A percentile compares a stretch with the other conserved stretches of the same genome.
Conservation (phyloP, 768 basidiomycete species). For the Collybia sordida region DNA sequence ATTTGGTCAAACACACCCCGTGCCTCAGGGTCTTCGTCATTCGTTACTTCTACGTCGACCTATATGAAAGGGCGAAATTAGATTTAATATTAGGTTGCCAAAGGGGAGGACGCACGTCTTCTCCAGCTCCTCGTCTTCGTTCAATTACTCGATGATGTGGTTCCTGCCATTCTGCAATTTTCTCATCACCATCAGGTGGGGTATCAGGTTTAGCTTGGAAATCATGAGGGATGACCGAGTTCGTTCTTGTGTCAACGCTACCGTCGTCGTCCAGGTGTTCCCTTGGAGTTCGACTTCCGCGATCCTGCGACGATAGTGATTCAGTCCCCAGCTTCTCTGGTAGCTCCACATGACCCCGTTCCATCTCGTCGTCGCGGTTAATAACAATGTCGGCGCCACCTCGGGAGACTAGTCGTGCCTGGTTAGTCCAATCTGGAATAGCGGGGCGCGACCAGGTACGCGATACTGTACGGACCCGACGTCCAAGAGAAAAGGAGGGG, state of each 20-base stretch:
- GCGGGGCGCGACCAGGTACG: constrained; percentile 88
- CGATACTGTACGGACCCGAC: constrained; percentile 87
- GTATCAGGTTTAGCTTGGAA: constrained; percentile 24
- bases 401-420: constrained; percentile 67
- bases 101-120: constrained; percentile 52
- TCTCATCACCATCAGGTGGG: constrained; percentile 44
- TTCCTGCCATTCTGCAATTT: constrained; percentile 65
- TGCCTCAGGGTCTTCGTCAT: constrained; percentile 26
- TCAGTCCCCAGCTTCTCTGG: constrained; percentile 9
- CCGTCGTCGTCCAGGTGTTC: constrained; percentile 11
- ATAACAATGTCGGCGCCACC: constrained; percentile 75
- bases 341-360: constrained; percentile 25
- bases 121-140: constrained; percentile 52
- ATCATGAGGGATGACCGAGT: constrained; percentile 13
- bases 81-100: background rate
- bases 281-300: constrained; percentile 12
- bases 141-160: constrained; percentile 70
- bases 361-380: constrained; percentile 72
- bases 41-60: constrained; percentile 66
- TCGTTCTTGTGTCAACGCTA: constrained; percentile 13
- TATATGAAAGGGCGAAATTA: constrained; percentile 19
- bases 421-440: constrained; percentile 81
- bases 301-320: constrained; percentile 7
- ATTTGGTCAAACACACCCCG: constrained; percentile 10
- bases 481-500: constrained; percentile 89